Conservation (phyloP, 2,329 filamentous ascomycete genomes). For the Chaetomium strumarium region DNA sequence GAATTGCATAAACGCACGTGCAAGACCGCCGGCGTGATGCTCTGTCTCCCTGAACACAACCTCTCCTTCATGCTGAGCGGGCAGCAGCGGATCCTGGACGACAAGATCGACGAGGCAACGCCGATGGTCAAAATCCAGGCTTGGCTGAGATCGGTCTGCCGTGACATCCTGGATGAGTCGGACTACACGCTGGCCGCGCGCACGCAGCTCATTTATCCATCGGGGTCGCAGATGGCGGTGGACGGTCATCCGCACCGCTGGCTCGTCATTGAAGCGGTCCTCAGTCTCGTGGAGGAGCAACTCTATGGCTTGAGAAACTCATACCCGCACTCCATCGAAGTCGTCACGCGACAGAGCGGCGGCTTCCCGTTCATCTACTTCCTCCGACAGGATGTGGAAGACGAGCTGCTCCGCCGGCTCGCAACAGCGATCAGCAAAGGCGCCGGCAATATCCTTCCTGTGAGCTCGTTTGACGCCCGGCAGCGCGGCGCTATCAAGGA, state of each 20-base stretch:
- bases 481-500: no score
- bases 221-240: constrained; percentile 41
- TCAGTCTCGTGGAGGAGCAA: constrained; percentile 37
- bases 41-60: constrained; percentile 57
- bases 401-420: constrained; percentile 37
- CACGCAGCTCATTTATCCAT: constrained; percentile 54
- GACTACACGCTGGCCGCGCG: constrained; percentile 48
- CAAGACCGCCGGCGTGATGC: constrained; percentile 44
- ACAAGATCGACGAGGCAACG: constrained; percentile 35
- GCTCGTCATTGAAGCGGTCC: constrained; percentile 39
- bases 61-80: constrained; percentile 60
- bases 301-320: constrained; percentile 31
- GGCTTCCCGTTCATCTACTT: constrained; percentile 55
- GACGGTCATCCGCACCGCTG: constrained; percentile 51
- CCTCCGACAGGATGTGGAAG: constrained; percentile 42
- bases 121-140: constrained; percentile 47
- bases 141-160: constrained; percentile 43
- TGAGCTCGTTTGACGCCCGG: neutral
- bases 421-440: constrained; percentile 37
- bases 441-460: constrained; percentile 28
- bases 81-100: constrained; percentile 49
- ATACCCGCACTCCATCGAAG: constrained; percentile 41
- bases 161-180: constrained; percentile 62
- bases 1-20: constrained; percentile 38
- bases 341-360: constrained; percentile 33